These are phyloP conservation scores for Claviceps humidiphila DNA, from an alignment of 2,329 filamentous ascomycete species.

Conservation along the genomic window DNA sequence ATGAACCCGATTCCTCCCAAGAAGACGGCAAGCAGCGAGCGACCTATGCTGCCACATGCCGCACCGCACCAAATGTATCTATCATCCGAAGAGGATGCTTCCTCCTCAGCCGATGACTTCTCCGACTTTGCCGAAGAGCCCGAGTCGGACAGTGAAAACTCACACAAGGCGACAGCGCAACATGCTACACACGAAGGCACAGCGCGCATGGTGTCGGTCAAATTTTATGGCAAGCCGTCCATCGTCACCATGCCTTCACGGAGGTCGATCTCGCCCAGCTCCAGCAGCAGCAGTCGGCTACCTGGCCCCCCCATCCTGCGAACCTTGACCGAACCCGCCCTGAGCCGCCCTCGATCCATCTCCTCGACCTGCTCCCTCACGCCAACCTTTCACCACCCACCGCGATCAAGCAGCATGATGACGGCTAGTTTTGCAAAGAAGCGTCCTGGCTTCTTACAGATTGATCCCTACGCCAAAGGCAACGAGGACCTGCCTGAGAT, in stretches of 20 bases:
- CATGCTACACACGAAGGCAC: conserved; percentile 34
- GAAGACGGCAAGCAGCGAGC: conserved; percentile 19
- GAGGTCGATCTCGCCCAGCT: conserved; percentile 30
- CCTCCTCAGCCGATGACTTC: conserved; percentile 46
- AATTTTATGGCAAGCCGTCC: conserved; percentile 46
- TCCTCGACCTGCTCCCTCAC: conserved; percentile 20
- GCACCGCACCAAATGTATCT: conserved; percentile 48
- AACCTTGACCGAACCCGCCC: conserved; percentile 18
- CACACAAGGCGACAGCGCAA: conserved; percentile 13
- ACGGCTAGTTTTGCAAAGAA: conserved; percentile 22
- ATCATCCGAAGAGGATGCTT: conserved; percentile 52
- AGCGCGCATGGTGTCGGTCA: conserved; percentile 42
- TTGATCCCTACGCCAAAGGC: conserved; percentile 38
- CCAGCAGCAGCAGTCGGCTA: conserved; percentile 15
- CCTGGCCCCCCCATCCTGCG: conserved; percentile 15
- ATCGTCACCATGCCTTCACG: conserved; percentile 36
- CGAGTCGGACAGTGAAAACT: conserved; percentile 30
- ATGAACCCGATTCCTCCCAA: conserved; percentile 21
- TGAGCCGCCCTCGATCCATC: conserved; percentile 19
- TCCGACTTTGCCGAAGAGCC: conserved; percentile 35
- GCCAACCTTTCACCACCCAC: conserved; percentile 21
- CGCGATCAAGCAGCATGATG: conserved; percentile 31
- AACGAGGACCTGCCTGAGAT: conserved; percentile 14
- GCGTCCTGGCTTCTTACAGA: conserved; percentile 35
- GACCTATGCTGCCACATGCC: conserved; percentile 22